These are phyloP conservation scores for Sanghuangporus weigelae DNA, from an alignment of 1,284 basidiomycete species.

Conservation along the genomic window DNA sequence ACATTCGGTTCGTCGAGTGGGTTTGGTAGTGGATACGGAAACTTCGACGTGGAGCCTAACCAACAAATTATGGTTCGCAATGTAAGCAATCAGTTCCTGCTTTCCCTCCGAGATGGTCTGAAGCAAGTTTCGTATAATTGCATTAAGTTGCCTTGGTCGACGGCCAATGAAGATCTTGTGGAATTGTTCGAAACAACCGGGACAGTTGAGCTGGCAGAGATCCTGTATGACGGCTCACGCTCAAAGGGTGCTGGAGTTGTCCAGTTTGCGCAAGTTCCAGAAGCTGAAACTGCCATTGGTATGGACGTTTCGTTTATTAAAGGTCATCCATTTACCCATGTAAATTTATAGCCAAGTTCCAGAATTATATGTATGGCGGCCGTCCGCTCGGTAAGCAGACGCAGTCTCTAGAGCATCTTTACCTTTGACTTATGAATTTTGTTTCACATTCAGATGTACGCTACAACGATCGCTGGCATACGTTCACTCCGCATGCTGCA, in stretches of 20 bases:
- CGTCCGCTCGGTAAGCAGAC: conserved; percentile 66
- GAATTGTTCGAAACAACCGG: conserved; percentile 98
- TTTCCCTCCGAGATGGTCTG: neutral
- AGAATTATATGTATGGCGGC: conserved; percentile 87
- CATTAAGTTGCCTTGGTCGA: conserved; percentile 90
- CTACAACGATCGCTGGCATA: conserved; percentile 91
- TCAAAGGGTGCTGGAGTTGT: conserved; percentile 95
- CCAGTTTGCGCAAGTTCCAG: conserved; percentile 83
- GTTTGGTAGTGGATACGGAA: conserved; percentile 32
- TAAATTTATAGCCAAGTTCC: conserved; percentile 66
- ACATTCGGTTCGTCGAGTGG: conserved; percentile 35
- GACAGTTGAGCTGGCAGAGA: conserved; percentile 90
- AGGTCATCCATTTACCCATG: neutral
- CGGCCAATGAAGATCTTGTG: conserved; percentile 97
- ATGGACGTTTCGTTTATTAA: conserved; percentile 22
- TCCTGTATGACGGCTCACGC: conserved; percentile 84
- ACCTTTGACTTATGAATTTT: conserved; percentile 3
- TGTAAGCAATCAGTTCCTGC: conserved; percentile 49
- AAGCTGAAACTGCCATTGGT: conserved; percentile 94
- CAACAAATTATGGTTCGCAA: conserved; percentile 98
- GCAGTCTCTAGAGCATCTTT: neutral
- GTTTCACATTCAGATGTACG: conserved; percentile 59
- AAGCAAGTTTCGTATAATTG: neutral
- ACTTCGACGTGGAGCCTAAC: conserved; percentile 67
- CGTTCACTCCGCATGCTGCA: conserved; percentile 78